Base-by-base conservation (phyloP, 108 stramenopile species). In the Fragilaria radians region DNA sequence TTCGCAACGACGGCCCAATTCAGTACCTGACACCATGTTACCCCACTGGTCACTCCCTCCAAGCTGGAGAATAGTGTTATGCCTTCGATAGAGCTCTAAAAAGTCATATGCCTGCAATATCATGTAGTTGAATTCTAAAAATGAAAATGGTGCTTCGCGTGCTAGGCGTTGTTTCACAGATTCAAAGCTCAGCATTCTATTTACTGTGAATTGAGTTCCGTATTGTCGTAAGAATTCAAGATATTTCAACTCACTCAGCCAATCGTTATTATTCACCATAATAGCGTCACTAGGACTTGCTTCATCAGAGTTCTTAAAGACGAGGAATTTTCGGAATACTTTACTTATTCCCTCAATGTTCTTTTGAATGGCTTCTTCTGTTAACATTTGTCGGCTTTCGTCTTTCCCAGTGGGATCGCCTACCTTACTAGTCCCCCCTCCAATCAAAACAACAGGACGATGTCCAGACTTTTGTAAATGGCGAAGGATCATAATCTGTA, bases 41-140 rank as follows among this genome's bases (percentile, higher is more conserved):
- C 98, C 98, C 98, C 98, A 99, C 69, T 99, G 98, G 77, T 99
- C 98, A 28, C 83, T 86, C 31, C 98, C 98, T 11, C 98, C 98
- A 46, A 99, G 65, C 67, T 99, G 98, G 62, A 99, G 64, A 19
- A 62, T 56, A 4, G 86, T 86, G 52, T 72, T 73, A 58, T 94
- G 65, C 27, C 90, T 63, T 54, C 94, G 76, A 71, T 85, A 74
- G 28, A 99, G 71, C 54, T 98, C 96, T 57, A 96, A 64, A 67
- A 97, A 99, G 66, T 99, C 98, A 62, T 97, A 99, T 5, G 96
- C 95, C 64, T 99, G 98, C 42, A 99, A 67, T 45, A 98, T 84
- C 95, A 96, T 97, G 76, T 99, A 99, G 61, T 97, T 96, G 76
- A 99, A 98, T 77, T 99, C 98, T 47, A 98, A 77, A 66, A 99